phyloP scores from a whole-genome alignment of 768 basidiomycete species.

The Clavaria fumosa region DNA sequence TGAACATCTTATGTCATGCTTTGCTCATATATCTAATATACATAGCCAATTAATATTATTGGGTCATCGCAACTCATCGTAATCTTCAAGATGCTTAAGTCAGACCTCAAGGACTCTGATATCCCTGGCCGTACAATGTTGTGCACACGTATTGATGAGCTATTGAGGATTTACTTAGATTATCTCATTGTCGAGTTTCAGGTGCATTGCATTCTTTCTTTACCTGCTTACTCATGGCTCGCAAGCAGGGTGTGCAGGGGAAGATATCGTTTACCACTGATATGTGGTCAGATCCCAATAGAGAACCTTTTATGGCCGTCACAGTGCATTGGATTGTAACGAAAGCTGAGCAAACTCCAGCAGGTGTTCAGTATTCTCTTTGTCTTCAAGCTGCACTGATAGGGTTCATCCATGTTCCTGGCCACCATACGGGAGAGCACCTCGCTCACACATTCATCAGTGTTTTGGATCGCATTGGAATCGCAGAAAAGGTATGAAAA shows the following conservation, averaged over 20 bases:
- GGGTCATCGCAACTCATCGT: constrained; percentile 11
- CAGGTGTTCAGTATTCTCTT: constrained; percentile 14
- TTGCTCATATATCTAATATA: too few species aligned
- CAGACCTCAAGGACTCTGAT: constrained; percentile 18
- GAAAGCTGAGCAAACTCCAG: constrained; percentile 8
- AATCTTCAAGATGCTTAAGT: constrained; percentile 14
- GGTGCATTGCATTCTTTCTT: constrained; percentile 8
- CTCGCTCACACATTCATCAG: constrained; percentile 19
- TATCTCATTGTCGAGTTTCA: constrained; percentile 11
- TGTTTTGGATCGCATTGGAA: constrained; percentile 16
- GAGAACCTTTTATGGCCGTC: constrained; percentile 24
- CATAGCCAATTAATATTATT: constrained; percentile 15
- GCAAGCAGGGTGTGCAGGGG: constrained; percentile 15
- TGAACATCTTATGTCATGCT: too few species aligned
- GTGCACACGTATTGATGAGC: constrained; percentile 12
- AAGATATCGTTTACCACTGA: constrained; percentile 23
- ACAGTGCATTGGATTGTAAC: constrained; percentile 27
- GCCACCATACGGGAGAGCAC: constrained; percentile 23
- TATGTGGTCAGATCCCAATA: constrained; percentile 22
- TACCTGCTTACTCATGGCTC: neutral
- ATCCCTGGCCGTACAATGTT: constrained; percentile 18
- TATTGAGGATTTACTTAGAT: constrained; percentile 14
- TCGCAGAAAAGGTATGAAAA: constrained; percentile 15
- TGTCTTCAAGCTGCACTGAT: constrained; percentile 20
- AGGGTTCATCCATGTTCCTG: constrained; percentile 22